Conservation (phyloP, 2,329 filamentous ascomycete genomes). For the Penicillium sp. region DNA sequence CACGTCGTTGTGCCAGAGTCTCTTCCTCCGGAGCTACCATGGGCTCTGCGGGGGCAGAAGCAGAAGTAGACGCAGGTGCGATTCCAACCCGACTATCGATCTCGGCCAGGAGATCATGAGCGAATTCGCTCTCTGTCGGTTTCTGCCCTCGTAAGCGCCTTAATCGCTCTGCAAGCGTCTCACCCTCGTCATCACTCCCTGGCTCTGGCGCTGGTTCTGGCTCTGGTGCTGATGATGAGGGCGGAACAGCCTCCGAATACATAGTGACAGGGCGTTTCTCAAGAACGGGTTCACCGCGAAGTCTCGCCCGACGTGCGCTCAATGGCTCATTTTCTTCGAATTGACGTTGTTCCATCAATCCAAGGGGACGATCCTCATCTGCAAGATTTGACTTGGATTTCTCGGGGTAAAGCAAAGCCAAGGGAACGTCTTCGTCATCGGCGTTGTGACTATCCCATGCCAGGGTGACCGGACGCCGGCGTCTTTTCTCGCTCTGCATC, state of each 20-base stretch:
- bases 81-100: constrained; percentile 33
- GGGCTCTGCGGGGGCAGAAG: constrained; percentile 20
- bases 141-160: constrained; percentile 41
- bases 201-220: constrained; percentile 18
- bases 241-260: constrained; percentile 19
- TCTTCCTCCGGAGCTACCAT: constrained; percentile 37
- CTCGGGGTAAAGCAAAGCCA: constrained; percentile 72
- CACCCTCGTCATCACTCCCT: constrained; percentile 39
- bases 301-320: constrained; percentile 69
- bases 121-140: constrained; percentile 41
- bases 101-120: constrained; percentile 43
- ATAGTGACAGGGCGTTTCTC: constrained; percentile 36
- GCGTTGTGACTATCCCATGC: constrained; percentile 74
- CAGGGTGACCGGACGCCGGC: constrained; percentile 74
- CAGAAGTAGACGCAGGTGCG: constrained; percentile 8
- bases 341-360: constrained; percentile 66
- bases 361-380: constrained; percentile 42
- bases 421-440: constrained; percentile 79
- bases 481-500: constrained; percentile 67
- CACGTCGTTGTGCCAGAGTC: constrained; percentile 47
- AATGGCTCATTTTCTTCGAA: constrained; percentile 91
- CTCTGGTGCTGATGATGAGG: too few species aligned
- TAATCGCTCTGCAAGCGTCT: constrained; percentile 47
- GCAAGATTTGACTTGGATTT: constrained; percentile 26
- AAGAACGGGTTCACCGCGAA: constrained; percentile 59